These are phyloP conservation scores for Colletotrichum coccodes DNA, from an alignment of 2,329 filamentous ascomycete genomes.

Conservation along the genomic window DNA sequence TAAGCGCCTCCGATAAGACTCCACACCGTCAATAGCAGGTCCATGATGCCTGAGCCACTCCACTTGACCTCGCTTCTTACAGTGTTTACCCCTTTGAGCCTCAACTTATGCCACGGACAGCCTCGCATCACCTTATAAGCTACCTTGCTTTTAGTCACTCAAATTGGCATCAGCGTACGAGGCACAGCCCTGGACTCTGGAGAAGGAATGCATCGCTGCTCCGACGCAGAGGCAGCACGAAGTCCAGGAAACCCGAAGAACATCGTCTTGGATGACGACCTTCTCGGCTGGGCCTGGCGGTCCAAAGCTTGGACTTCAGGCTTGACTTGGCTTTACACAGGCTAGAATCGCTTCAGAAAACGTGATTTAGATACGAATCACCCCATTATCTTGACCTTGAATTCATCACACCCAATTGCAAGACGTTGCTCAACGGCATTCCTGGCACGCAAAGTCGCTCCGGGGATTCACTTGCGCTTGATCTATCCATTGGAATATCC, in stretches of 20 bases:
- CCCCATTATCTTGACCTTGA: neutral
- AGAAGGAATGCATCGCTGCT: constrained; percentile 6
- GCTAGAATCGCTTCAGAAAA: neutral
- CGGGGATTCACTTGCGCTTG: neutral
- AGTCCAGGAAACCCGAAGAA: neutral
- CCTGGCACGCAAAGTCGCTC: neutral
- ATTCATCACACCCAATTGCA: neutral
- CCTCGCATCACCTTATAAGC: neutral
- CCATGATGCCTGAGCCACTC: neutral
- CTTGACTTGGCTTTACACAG: neutral
- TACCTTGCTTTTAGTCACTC: neutral
- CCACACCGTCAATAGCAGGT: neutral
- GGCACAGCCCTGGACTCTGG: neutral
- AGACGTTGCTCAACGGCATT: neutral
- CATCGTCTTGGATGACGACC: neutral
- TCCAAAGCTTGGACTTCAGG: neutral
- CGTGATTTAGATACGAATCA: neutral
- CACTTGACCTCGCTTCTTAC: neutral
- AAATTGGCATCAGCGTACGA: constrained; percentile 2
- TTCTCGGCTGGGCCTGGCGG: neutral
- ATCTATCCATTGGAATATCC: too few relatives aligned
- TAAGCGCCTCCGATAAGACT: neutral
- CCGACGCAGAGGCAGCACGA: neutral
- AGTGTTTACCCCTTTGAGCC: neutral
- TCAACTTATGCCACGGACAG: neutral